These are phyloP conservation scores for Tricholoma sp. DNA, from an alignment of 768 basidiomycete species.

Conservation along the genomic window DNA sequence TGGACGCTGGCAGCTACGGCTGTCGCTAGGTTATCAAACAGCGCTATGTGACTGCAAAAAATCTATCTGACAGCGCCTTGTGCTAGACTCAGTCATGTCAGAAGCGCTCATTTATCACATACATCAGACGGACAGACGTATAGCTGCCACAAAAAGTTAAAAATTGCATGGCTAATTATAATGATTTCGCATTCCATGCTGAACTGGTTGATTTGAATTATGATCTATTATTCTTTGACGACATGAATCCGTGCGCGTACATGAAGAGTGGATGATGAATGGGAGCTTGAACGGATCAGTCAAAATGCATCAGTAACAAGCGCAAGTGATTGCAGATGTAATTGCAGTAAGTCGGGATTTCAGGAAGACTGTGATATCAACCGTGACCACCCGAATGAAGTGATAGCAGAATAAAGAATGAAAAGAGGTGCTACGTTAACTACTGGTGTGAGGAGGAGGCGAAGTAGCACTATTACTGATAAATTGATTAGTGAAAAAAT, in stretches of 20 bases:
- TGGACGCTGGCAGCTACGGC: no score
- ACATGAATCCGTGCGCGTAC: constrained; percentile 6
- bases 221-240: neutral
- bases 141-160: no score
- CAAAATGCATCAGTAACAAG: constrained; percentile 18
- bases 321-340: constrained; percentile 1
- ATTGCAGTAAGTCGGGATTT: neutral
- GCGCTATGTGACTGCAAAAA: no score
- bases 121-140: no score
- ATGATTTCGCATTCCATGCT: no score
- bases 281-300: constrained; percentile 6
- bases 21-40: no score
- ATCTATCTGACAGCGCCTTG: no score
- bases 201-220: neutral
- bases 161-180: no score
- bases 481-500: constrained; percentile 43
- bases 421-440: constrained; percentile 11
- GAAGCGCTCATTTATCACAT: no score
- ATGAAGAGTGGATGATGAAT: constrained; percentile 3
- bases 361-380: neutral
- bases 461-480: constrained; percentile 46
- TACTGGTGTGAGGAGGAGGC: constrained; percentile 36
- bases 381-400: neutral
- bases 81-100: no score
- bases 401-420: neutral